A percentile compares a stretch with the other conserved stretches of the same genome.
Evolutionary conservation across 352 stramenopile species (phyloP).

Genomic region (Plasmopara muralis): DNA sequence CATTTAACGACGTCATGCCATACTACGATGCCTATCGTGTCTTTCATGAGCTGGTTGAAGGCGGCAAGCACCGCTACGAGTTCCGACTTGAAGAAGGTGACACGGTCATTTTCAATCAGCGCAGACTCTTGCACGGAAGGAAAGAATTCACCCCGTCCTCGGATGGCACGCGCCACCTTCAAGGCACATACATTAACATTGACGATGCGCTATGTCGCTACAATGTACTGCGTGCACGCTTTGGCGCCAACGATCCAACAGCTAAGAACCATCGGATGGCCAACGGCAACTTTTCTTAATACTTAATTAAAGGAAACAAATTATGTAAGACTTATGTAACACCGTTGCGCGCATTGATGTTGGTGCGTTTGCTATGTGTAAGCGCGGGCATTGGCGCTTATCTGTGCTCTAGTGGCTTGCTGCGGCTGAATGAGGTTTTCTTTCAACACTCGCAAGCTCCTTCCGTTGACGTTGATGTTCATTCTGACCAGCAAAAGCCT

Average conservation of each 20-base stretch:
- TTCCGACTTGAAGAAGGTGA: conserved; percentile 77
- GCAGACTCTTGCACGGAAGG: conserved; percentile 70
- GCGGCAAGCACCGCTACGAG: conserved; percentile 57
- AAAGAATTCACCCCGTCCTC: conserved; percentile 65
- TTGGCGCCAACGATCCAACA: conserved; percentile 29
- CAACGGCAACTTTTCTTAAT: conserved; percentile 69
- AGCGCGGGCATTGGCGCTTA: conserved; percentile 37
- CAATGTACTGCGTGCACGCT: conserved; percentile 60
- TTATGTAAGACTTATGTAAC: conserved; percentile 7
- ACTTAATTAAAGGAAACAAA: conserved; percentile 6
- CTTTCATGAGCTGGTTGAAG: conserved; percentile 78
- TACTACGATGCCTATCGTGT: conserved; percentile 83
- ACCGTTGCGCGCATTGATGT: neutral
- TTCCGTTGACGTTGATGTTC: conserved; percentile 3
- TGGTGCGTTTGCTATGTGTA: conserved; percentile 31
- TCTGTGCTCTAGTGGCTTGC: conserved; percentile 44
- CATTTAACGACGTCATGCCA: conserved; percentile 55
- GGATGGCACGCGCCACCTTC: conserved; percentile 70
- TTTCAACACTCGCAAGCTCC: conserved; percentile 14
- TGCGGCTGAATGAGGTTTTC: conserved; percentile 55
- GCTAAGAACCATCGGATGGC: conserved; percentile 61
- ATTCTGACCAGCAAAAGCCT: conserved; percentile 1
- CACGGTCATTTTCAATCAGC: conserved; percentile 83
- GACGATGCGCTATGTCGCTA: conserved; percentile 82
- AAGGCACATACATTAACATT: conserved; percentile 86